Evolutionary conservation across 2,329 filamentous ascomycete species (phyloP), one percentile per base, ranked within the genome.

Genomic region (Laburnicola sp.): DNA sequence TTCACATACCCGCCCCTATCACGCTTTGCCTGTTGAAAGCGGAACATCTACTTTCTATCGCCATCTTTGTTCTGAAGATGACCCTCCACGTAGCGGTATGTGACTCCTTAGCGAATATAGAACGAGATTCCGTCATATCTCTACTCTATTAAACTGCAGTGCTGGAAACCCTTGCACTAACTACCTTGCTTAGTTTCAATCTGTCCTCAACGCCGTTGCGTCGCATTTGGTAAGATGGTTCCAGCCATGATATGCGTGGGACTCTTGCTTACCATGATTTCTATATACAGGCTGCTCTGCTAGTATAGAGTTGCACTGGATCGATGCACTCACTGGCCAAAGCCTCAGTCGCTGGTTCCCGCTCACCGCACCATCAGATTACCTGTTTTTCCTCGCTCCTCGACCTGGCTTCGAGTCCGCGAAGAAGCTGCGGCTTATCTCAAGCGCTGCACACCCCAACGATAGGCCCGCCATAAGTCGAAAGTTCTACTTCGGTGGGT

Each of bases 221-320:
- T 86, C 30, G 85, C 84, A 6, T 88, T 87, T 72, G 85, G 43
- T 45, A 23, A 38, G 32, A 22, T 9, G 5, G 10, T 22, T 16
- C 4, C 11, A 6, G 6, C 9, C 26, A 28, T 7, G 6, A 10
- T 22, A 6, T 34, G 28, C 30, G 11, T n/a, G n/a, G 26, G 10
- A 44, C 16, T 8, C 16, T n/a, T 44, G 22, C 27, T 30, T 23
- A 37, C 9, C 11, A 4, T 26, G 27, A n/a, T 22, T 21, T 27
- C 34, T 8, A 9, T 16, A 3, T n/a, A 2, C 16, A 45, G 43
- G 85, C 10, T 86, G 82, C 56, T 78, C 79, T 9, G 76, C 79
- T 6, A 82, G 84, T 1, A 82, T 87, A 45, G 85, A 87, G 62
- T 72, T 87, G 34, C 83, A 86, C 63, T 88, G 82, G 78, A 68